Conservation (phyloP, 2,329 filamentous ascomycete species). For the Cadophora luteo-olivacea region DNA sequence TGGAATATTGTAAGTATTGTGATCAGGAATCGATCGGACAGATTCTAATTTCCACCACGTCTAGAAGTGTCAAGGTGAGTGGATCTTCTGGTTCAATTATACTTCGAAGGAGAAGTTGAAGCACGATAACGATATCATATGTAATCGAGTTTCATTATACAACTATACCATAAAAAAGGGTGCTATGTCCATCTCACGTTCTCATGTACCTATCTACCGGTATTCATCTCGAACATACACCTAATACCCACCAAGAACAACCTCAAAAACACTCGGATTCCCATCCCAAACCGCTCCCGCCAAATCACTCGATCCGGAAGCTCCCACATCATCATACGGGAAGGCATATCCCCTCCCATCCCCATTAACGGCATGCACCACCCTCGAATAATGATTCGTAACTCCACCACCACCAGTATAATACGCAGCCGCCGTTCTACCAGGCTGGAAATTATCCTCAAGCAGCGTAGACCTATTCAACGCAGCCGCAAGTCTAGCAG, state of each 20-base stretch:
- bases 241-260: conserved; percentile 29
- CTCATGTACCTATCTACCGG: no score
- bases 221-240: no score
- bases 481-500: conserved; percentile 33
- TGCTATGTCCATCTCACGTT: no score
- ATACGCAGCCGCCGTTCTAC: conserved; percentile 55
- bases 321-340: conserved; percentile 71
- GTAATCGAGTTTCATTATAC: neutral
- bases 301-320: conserved; percentile 64
- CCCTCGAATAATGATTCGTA: conserved; percentile 66
- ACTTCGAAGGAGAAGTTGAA: no score
- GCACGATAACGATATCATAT: neutral
- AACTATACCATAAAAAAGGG: neutral
- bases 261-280: conserved; percentile 29
- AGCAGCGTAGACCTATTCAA: conserved; percentile 36
- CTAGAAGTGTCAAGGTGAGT: no score
- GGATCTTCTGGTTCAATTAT: no score
- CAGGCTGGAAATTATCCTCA: conserved; percentile 55
- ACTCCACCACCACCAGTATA: conserved; percentile 53
- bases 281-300: conserved; percentile 57
- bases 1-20: neutral
- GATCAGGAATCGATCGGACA: no score
- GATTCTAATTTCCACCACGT: no score
- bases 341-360: conserved; percentile 69
- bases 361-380: conserved; percentile 65